Percentiles rank a stretch among this genome's conserved stretches.
phyloP scores from a whole-genome alignment of 1,139 yeast genomes.

The Spathaspora sp. region DNA sequence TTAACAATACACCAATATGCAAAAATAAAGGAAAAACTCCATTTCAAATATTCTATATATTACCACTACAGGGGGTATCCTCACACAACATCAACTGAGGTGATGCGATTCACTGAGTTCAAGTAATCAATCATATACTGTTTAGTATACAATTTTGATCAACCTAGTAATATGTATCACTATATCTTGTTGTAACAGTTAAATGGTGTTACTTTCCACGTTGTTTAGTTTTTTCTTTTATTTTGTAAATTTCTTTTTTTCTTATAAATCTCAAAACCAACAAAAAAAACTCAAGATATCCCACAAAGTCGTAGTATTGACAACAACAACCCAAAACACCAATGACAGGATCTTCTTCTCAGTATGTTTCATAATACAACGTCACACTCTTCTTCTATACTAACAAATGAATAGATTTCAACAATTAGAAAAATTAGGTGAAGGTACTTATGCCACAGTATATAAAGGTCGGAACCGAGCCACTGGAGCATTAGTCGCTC shows the following conservation, averaged over 20 bases:
- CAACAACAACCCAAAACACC: background rate
- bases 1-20: no score
- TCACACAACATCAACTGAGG: no score
- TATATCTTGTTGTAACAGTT: no score
- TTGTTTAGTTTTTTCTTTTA: no score
- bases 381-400: background rate
- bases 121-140: no score
- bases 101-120: no score
- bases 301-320: slow-evolving; percentile 1
- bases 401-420: slow-evolving; percentile 34
- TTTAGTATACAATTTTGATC: no score
- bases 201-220: no score
- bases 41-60: no score
- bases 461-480: slow-evolving; percentile 92
- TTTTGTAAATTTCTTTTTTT: background rate
- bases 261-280: background rate
- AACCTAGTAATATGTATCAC: no score
- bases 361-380: slow-evolving; percentile 20
- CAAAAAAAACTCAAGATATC: background rate
- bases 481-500: slow-evolving; percentile 90
- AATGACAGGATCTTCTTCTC: slow-evolving; percentile 31
- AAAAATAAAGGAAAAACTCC: no score
- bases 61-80: no score
- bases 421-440: slow-evolving; percentile 87
- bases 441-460: slow-evolving; percentile 98